Evolutionary conservation across 352 stramenopile genomes (phyloP).

Genomic region (Phytophthora fragariae): DNA sequence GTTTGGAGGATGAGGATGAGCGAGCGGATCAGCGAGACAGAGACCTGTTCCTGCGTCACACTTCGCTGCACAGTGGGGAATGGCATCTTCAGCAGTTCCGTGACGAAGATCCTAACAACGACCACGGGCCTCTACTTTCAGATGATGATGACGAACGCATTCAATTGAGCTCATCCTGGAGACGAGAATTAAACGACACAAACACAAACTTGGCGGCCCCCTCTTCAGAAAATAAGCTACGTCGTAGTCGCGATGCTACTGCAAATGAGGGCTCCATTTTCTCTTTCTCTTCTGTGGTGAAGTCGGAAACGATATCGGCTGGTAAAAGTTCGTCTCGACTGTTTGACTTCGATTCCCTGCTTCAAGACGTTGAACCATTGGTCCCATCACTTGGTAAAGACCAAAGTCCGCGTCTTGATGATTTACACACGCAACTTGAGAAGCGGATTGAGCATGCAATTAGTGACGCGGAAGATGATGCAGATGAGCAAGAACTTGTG

Average conservation of each 20-base stretch:
- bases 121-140: slow-evolving; percentile 13
- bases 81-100: slow-evolving; percentile 38
- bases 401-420: neutral
- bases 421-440: slow-evolving; percentile 1
- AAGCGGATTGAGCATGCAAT: neutral
- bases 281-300: slow-evolving; percentile 28
- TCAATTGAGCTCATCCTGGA: slow-evolving; percentile 37
- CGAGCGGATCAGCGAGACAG: slow-evolving; percentile 38
- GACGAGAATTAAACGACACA: slow-evolving; percentile 18
- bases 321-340: slow-evolving; percentile 24
- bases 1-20: slow-evolving; percentile 51
- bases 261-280: slow-evolving; percentile 39
- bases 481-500: slow-evolving; percentile 37
- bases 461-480: slow-evolving; percentile 8
- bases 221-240: neutral
- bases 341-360: slow-evolving; percentile 69
- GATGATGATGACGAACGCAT: slow-evolving; percentile 23
- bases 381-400: neutral
- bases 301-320: neutral
- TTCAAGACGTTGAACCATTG: slow-evolving; percentile 32
- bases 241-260: neutral
- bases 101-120: slow-evolving; percentile 16
- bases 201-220: neutral
- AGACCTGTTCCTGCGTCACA: slow-evolving; percentile 53
- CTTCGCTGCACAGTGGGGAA: slow-evolving; percentile 43